Conservation (phyloP, 345 rosid species). For the Eucalyptus pauciflora region DNA sequence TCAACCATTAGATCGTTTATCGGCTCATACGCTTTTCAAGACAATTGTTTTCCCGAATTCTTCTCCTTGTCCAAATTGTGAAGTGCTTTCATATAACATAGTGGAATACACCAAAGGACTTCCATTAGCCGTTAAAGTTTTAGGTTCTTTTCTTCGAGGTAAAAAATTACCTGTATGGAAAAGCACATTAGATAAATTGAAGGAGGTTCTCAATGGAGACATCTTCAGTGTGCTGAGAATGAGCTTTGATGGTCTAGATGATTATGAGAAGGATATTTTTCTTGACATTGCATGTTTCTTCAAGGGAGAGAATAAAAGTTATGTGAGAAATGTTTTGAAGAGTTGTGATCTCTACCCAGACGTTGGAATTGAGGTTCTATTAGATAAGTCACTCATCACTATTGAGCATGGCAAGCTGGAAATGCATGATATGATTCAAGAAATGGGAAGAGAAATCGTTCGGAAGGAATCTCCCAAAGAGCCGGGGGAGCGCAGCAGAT, state of each 20-base stretch:
- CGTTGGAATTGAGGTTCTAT: background rate
- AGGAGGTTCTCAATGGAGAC: background rate
- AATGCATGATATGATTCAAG: slow-evolving; percentile 18
- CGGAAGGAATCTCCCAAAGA: slow-evolving; percentile 1
- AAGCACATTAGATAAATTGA: background rate
- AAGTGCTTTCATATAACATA: background rate
- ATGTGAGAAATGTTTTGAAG: background rate
- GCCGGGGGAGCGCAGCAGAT: background rate
- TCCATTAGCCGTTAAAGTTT: background rate
- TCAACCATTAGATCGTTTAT: background rate
- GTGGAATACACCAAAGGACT: background rate
- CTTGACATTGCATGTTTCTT: slow-evolving; percentile 14
- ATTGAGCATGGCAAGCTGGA: background rate
- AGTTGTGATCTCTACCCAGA: background rate
- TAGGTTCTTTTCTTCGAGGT: background rate
- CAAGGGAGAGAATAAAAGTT: background rate
- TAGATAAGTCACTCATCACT: background rate
- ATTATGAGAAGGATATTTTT: background rate
- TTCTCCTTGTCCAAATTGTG: background rate
- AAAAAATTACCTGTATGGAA: background rate
- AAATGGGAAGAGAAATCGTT: slow-evolving; percentile 13
- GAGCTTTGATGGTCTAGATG: background rate
- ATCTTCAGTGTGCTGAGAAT: background rate
- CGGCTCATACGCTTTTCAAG: background rate
- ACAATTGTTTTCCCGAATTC: background rate